Base-by-base conservation (phyloP, 306 rosid species). In the Dalbergia cochinchinensis region DNA sequence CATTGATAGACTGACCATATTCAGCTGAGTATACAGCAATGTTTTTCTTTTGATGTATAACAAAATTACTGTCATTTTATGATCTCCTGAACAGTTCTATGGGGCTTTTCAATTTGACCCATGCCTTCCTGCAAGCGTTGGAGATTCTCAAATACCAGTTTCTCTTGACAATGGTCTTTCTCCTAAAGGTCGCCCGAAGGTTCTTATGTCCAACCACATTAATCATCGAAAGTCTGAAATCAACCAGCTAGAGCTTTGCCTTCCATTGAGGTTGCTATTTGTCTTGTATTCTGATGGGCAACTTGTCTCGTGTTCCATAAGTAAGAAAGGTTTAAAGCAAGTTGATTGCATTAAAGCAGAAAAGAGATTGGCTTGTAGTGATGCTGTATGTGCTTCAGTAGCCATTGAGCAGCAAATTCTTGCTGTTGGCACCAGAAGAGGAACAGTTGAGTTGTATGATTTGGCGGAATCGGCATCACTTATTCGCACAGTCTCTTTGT, bases 391-490 rank as follows among this genome's bases (percentile, higher is more conserved):
- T 83, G 85, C 89, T 81, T 95, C 98, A 55, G 91, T 84, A 39
- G 95, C 99, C 78, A 76, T 84, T 16, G 94, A 87, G 78, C 98
- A 92, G 91, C 95, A 90, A 74, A 91, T 95, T 78, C 97, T 95
- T 79, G 98, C 97, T 78, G 98, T 95, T 80, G 98, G 99, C 79
- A 92, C 98, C 78, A 89, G 84, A 85, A 90, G 94, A 90, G 99
- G 97, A 74, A 82, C 75, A 77, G 97, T 92, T 76, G 97, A 94
- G 81, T 84, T 94, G 83, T 92, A 90, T 89, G 97, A 94, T 84
- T 83, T 94, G 79, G 91, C 91, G 22, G 97, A 92, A 79, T 88
- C 94, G 70, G 82, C 74, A 78, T 86, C 87, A 69, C 91, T 86
- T 77, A 90, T 94, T 60, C 94, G 97, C 11, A 35, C 86, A 1